Conservation (phyloP, 495 filamentous ascomycete species). For the Penicillium daleae region DNA sequence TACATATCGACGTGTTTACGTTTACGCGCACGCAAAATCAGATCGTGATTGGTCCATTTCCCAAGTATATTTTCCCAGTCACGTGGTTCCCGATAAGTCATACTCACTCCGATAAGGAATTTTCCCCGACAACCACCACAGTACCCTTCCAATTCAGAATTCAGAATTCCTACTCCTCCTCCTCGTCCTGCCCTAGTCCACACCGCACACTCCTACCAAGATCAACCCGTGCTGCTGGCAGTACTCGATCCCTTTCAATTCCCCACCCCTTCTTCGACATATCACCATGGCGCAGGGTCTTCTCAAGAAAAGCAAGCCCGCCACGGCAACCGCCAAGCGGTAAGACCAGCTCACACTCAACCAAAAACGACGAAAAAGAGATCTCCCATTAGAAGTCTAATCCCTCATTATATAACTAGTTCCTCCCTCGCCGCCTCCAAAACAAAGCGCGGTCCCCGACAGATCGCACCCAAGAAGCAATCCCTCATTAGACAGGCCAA, state of each 20-base stretch:
- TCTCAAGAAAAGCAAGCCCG: constrained; percentile 43
- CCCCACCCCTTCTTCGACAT: neutral
- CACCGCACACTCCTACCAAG: too few relatives aligned
- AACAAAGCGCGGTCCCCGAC: constrained; percentile 60
- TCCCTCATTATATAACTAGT: constrained; percentile 3
- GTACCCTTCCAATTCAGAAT: too few relatives aligned
- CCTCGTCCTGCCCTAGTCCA: neutral
- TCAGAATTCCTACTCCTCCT: neutral
- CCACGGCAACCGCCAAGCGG: constrained; percentile 35
- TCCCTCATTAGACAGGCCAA: constrained; percentile 61
- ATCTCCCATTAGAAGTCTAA: neutral
- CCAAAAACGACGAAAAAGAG: neutral
- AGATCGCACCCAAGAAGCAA: constrained; percentile 72
- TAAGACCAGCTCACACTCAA: constrained; percentile 21
- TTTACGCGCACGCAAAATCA: neutral
- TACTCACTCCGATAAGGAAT: constrained; percentile 31
- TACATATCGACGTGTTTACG: neutral
- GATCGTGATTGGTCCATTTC: constrained; percentile 3
- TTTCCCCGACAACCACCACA: constrained; percentile 18
- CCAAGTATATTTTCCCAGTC: neutral
- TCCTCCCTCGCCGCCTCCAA: constrained; percentile 20
- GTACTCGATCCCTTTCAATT: constrained; percentile 11
- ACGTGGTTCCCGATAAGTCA: constrained; percentile 28
- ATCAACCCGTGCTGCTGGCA: constrained; percentile 37
- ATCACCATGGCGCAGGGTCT: constrained; percentile 43